Evolutionary conservation across 805 yeast species (phyloP).

Genomic region (Hanseniaspora jakobsenii): DNA sequence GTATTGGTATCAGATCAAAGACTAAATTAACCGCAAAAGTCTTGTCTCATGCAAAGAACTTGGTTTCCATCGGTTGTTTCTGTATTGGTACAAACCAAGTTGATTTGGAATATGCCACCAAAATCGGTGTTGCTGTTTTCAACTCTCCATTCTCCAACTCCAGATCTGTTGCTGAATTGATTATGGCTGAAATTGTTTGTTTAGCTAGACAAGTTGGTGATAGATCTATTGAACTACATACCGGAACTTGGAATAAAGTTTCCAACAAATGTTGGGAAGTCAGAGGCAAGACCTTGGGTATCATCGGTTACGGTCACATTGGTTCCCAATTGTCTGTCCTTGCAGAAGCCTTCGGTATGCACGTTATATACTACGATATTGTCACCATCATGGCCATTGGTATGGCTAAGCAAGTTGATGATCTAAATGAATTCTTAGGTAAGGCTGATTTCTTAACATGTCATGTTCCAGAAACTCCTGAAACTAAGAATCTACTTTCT

Average conservation of each 20-base stretch:
- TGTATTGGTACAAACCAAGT: conserved; percentile 99
- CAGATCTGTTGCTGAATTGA: conserved; percentile 95
- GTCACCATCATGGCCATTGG: conserved; percentile 91
- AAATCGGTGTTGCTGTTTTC: conserved; percentile 89
- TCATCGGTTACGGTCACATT: conserved; percentile 95
- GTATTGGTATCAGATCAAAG: conserved; percentile 95
- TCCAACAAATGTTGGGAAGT: conserved; percentile 95
- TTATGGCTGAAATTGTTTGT: conserved; percentile 85
- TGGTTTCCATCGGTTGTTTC: conserved; percentile 90
- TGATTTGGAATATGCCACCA: conserved; percentile 81
- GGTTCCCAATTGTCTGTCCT: conserved; percentile 93
- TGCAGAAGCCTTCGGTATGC: conserved; percentile 97
- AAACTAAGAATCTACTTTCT: conserved; percentile 80
- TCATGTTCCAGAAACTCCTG: conserved; percentile 91
- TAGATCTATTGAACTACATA: conserved; percentile 88
- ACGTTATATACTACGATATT: conserved; percentile 85
- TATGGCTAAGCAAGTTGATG: conserved; percentile 82
- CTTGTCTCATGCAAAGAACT: conserved; percentile 73
- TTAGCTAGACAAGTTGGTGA: conserved; percentile 95
- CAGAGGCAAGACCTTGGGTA: conserved; percentile 95
- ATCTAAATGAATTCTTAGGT: conserved; percentile 69
- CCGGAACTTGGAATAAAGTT: conserved; percentile 97
- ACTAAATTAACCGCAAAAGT: conserved; percentile 75
- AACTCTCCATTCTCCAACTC: conserved; percentile 98
- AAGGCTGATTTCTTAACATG: conserved; percentile 79